These are phyloP conservation scores for Pythium phragmiticola DNA, from an alignment of 352 stramenopile species.

Conservation along the genomic window DNA sequence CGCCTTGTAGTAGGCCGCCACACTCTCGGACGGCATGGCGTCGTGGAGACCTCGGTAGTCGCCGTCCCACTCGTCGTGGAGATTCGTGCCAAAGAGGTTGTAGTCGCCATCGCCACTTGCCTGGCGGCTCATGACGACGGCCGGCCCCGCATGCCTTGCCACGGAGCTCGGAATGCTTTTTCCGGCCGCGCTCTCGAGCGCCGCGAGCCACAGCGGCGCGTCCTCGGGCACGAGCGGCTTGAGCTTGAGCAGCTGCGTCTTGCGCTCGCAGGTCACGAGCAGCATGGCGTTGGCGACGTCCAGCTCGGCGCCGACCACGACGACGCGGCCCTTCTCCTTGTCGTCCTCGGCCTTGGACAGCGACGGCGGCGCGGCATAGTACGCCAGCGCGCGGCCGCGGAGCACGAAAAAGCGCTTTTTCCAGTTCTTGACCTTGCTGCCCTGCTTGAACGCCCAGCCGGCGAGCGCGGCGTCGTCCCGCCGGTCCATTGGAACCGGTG, in stretches of 20 bases:
- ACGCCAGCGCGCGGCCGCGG: conserved; percentile 46
- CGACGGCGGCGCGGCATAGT: conserved; percentile 48
- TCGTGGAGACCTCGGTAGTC: neutral
- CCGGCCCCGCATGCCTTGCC: neutral
- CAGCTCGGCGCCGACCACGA: conserved; percentile 52
- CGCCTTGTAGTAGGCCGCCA: conserved; percentile 21
- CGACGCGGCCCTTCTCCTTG: conserved; percentile 63
- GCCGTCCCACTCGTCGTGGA: conserved; percentile 13
- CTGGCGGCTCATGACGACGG: neutral
- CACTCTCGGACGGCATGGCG: neutral
- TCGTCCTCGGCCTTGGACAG: conserved; percentile 21
- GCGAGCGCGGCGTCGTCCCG: conserved; percentile 30
- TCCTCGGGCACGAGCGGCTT: conserved; percentile 54
- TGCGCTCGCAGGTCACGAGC: conserved; percentile 52
- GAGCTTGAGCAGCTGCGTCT: conserved; percentile 64
- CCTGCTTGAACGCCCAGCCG: conserved; percentile 71
- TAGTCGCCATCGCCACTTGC: neutral
- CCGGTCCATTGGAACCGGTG: neutral
- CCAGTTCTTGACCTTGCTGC: conserved; percentile 68
- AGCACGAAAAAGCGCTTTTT: conserved; percentile 78
- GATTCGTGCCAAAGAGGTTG: conserved; percentile 19
- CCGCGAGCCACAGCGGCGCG: conserved; percentile 44
- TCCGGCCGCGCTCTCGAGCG: conserved; percentile 41
- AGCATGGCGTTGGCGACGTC: conserved; percentile 34
- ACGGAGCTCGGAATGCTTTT: neutral